Percentiles rank a stretch among this genome's conserved stretches.
Evolutionary conservation across 352 stramenopile species (phyloP).

Genomic region (Phytophthora citricola): DNA sequence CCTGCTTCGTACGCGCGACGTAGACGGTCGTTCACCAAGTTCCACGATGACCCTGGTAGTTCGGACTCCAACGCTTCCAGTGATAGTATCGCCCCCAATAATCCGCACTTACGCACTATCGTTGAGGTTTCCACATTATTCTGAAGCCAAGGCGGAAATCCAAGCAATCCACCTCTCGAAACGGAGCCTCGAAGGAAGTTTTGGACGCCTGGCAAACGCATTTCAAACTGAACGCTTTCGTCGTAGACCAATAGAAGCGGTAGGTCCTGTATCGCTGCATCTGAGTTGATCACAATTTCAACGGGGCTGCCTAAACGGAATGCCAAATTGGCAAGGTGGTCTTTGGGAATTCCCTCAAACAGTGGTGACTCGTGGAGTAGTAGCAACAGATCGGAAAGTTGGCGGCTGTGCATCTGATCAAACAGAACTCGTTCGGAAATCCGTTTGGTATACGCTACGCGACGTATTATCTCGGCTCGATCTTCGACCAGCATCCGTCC

Average conservation of each 20-base stretch:
- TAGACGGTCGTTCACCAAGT: conserved; percentile 16
- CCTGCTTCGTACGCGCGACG: conserved; percentile 1
- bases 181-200: conserved; percentile 10
- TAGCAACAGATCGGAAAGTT: conserved; percentile 23
- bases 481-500: conserved; percentile 40
- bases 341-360: conserved; percentile 21
- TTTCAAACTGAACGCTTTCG: conserved; percentile 26
- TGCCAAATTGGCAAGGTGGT: conserved; percentile 27
- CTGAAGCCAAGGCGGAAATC: conserved; percentile 22
- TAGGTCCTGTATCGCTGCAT: not conserved
- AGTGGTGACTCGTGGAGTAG: conserved; percentile 22
- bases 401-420: conserved; percentile 7
- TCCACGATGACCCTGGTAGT: conserved; percentile 7
- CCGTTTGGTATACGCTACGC: conserved; percentile 34
- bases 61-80: conserved; percentile 16
- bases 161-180: conserved; percentile 22
- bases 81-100: conserved; percentile 18
- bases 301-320: conserved; percentile 17
- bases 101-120: conserved; percentile 10
- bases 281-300: conserved; percentile 14
- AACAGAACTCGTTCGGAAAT: conserved; percentile 24
- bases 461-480: conserved; percentile 43
- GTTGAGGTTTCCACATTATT: not conserved
- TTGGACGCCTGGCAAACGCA: conserved; percentile 1
- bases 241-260: conserved; percentile 21